A percentile compares a stretch with the other conserved stretches of the same genome.
phyloP scores from a whole-genome alignment of 2,329 filamentous ascomycete species.

The Pseudocercospora ulei region DNA sequence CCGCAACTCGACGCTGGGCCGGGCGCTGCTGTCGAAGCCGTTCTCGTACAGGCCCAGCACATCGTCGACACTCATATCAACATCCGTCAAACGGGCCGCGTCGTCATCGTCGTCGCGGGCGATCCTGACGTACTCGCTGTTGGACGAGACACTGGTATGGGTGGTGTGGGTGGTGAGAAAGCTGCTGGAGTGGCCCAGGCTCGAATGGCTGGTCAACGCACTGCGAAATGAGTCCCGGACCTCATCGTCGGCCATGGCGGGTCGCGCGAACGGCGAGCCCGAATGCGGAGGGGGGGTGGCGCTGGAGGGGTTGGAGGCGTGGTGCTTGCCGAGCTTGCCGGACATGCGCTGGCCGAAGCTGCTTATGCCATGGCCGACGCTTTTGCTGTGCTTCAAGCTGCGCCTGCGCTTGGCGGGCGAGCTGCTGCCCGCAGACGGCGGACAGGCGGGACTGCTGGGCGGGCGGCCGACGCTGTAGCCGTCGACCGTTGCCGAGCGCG shows the following conservation, averaged over 20 bases:
- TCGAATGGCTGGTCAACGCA: constrained; percentile 51
- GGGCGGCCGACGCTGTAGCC: constrained; percentile 26
- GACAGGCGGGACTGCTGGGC: constrained; percentile 14
- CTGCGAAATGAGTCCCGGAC: constrained; percentile 52
- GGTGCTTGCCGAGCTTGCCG: constrained; percentile 10
- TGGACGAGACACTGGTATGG: constrained; percentile 69
- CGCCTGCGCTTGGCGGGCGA: constrained; percentile 16
- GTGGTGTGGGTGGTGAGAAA: constrained; percentile 70
- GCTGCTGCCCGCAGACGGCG: not conserved
- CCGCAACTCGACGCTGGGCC: constrained; percentile 23
- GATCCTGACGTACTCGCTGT: constrained; percentile 60
- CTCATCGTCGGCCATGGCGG: constrained; percentile 27
- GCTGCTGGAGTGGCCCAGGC: constrained; percentile 46
- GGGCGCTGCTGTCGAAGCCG: constrained; percentile 40
- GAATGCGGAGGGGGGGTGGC: constrained; percentile 17
- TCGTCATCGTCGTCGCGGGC: constrained; percentile 36
- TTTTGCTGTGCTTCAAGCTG: constrained; percentile 19
- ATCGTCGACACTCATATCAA: constrained; percentile 51
- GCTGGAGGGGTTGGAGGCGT: constrained; percentile 6
- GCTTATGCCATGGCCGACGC: constrained; percentile 25
- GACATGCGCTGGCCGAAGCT: constrained; percentile 21
- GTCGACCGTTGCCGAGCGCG: constrained; percentile 21
- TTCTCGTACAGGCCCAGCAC: constrained; percentile 53
- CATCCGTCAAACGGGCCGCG: constrained; percentile 31
- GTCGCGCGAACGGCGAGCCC: constrained; percentile 10